Evolutionary conservation across 1,284 basidiomycete species (phyloP), one percentile per base, ranked within the genome.

Genomic region (Papiliotrema fonsecae): DNA sequence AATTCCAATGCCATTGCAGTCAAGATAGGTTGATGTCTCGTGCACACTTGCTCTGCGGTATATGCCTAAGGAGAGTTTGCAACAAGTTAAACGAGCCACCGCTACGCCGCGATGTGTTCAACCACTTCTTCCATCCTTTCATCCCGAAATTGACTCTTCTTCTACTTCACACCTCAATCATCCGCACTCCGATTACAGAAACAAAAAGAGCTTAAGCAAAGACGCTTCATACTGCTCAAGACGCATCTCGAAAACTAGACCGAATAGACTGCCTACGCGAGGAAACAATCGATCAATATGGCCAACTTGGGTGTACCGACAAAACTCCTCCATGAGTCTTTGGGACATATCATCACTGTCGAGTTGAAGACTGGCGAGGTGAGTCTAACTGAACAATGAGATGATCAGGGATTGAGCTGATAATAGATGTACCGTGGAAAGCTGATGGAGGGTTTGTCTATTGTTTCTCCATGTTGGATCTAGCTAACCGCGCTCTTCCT

Each of bases 341-440:
- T 97, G 36, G 96, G 96, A 31, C 96, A 99, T 65, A 80, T 97
- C 52, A 88, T 99, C 62, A 97, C 94, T 3, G 91, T 97, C 38
- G 96, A 99, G 76, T 82, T 97, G 52, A 98, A 98, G 77, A 97
- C 91, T 2, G 96, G 94, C 16, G 71, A 74, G 64, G 70, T 70
- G 54, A 52, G 70, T 37, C 18, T 13, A 10, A 21, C 4, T 7
- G 6, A 30, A 6, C 21, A 36, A n/a, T 32, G 19, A 6, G 9
- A 6, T 24, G 24, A n/a, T n/a, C n/a, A n/a, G n/a, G n/a, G 22
- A 7, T 6, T 38, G 7, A 25, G 22, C 44, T 45, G 35, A 45
- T 26, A 10, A 5, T 34, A 96, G 74, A 82, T 96, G 51, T 99
- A 98, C 76, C 81, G 96, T 53, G 96, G 96, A 63, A 97, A 97